phyloP scores from a whole-genome alignment of 108 stramenopile genomes.

The Chaetoceros tenuissimus region DNA sequence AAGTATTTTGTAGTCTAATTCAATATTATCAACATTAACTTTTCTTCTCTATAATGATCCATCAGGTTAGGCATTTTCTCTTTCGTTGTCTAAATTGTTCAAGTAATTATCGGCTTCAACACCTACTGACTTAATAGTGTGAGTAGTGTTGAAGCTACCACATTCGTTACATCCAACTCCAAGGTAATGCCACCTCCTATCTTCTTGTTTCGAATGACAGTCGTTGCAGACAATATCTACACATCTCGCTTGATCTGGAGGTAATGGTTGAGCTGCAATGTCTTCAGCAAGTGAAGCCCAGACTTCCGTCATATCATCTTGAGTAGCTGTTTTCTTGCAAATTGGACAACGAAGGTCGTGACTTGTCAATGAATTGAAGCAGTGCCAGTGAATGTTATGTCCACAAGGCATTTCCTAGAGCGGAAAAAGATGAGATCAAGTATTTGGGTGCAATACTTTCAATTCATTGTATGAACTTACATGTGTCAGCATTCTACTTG shows the following conservation, averaged over 20 bases:
- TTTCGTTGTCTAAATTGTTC: constrained; percentile 17
- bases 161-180: constrained; percentile 67
- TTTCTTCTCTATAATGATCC: no score
- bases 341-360: constrained; percentile 78
- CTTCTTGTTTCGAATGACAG: constrained; percentile 52
- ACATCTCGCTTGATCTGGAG: constrained; percentile 68
- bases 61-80: no score
- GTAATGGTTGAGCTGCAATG: constrained; percentile 71
- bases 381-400: constrained; percentile 75
- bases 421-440: neutral
- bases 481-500: constrained; percentile 19
- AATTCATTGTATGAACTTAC: neutral
- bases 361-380: constrained; percentile 64
- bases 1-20: no score
- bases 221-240: constrained; percentile 80
- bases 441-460: neutral
- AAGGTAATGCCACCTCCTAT: constrained; percentile 75
- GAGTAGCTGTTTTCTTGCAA: constrained; percentile 86
- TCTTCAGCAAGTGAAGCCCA: constrained; percentile 78
- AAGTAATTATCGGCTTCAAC: constrained; percentile 71
- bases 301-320: constrained; percentile 72
- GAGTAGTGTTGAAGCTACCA: constrained; percentile 69
- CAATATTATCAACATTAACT: no score
- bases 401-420: constrained; percentile 74
- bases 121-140: constrained; percentile 58